phyloP scores from a whole-genome alignment of 202 grass and related monocot species.

The Zizania palustris region DNA sequence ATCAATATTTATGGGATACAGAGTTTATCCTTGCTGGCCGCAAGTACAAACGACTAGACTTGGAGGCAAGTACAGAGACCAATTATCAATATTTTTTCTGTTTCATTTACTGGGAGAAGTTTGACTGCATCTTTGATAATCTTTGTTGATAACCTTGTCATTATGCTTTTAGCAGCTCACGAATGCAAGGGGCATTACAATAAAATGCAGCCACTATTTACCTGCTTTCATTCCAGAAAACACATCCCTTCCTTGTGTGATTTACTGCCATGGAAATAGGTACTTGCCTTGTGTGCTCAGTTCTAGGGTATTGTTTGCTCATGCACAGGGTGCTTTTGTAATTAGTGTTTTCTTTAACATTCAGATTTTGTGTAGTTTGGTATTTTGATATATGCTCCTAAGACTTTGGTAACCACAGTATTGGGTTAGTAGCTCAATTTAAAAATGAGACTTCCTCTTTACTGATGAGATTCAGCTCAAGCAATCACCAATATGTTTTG shows the following conservation, averaged over 20 bases:
- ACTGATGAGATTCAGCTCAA: conserved; percentile 24
- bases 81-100: conserved; percentile 68
- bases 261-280: conserved; percentile 99
- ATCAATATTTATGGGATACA: conserved; percentile 95
- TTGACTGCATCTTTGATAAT: conserved; percentile 15
- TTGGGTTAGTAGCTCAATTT: conserved; percentile 28
- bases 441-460: conserved; percentile 21
- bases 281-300: conserved; percentile 36
- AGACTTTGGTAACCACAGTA: conserved; percentile 15
- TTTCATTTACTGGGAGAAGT: conserved; percentile 47
- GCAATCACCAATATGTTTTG: conserved; percentile 38
- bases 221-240: conserved; percentile 68
- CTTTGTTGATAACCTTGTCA: conserved; percentile 46
- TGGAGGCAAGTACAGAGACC: conserved; percentile 95
- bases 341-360: conserved; percentile 9
- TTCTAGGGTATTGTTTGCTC: conserved; percentile 34
- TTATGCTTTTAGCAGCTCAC: conserved; percentile 65
- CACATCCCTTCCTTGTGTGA: conserved; percentile 77
- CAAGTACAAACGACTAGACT: conserved; percentile 93
- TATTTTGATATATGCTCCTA: conserved; percentile 19
- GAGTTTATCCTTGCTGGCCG: conserved; percentile 80
- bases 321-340: conserved; percentile 14
- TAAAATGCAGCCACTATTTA: conserved; percentile 98
- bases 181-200: conserved; percentile 73
- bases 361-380: conserved; percentile 5